Base-by-base conservation (phyloP, 257 asterid genomes). In the Cordia subcordata region DNA sequence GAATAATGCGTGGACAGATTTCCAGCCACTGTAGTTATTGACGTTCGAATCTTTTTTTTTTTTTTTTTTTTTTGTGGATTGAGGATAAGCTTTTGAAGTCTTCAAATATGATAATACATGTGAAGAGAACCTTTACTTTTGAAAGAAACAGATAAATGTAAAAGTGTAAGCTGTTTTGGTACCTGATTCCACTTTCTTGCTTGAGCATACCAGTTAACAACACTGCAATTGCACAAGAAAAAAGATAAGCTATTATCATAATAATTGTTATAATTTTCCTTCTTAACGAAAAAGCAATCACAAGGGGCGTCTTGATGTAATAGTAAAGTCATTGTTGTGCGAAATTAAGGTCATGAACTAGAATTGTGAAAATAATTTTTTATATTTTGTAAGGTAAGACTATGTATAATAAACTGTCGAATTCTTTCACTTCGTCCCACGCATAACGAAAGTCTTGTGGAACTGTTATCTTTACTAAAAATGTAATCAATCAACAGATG, bases 151-250 rank as follows among this genome's bases (percentile, higher is more conserved):
- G 50, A n/a, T 32, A 53, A 65, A 49, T 57, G 37, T 19, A 33
- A 17, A n/a, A 23, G 66, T 32, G 17, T n/a, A 35, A 39, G 61
- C 39, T 53, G 57, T 73, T n/a, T 60, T 40, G 45, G 65, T 69
- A 85, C 96, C 93, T 83, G 86, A 79, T 88, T 88, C 96, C 95
- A 88, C 69, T 83, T 88, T 65, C 85, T 83, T 72, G 96, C 96
- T 75, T 81, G 85, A 39, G 68, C 75, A 71, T 83, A 88, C 96
- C 95, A 88, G 33, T 75, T 82, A 69, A 79, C 85, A 55, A 87
- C 78, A 75, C 98, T 90, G 83, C 80, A 76, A 58, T 61, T 15
- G 13, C 44, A 40, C 55, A 55, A 19, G 21, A 38, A 50, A 47
- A n/a, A n/a, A n/a, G n/a, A 1, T 22, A 12, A 39, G 47, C 6